Percentiles rank a stretch among this genome's conserved stretches.
Evolutionary conservation across 768 basidiomycete species (phyloP).

Genomic region (Mycena capillaripes): DNA sequence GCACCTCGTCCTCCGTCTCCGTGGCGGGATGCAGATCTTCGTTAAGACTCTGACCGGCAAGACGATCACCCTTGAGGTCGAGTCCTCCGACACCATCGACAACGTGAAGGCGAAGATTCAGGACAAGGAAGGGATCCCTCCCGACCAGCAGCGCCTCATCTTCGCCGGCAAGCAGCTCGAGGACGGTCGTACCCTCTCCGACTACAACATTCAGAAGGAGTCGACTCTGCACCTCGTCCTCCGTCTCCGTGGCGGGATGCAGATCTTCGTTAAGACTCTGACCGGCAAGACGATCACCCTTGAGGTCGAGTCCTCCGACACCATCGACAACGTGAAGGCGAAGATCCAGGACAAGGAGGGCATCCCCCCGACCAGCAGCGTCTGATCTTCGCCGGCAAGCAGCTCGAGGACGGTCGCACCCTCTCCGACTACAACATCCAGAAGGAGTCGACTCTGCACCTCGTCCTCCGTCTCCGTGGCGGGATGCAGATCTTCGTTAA

Average conservation of each 20-base stretch:
- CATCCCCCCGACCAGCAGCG: conserved; percentile 92
- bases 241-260: conserved; percentile 80
- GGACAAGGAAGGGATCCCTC: conserved; percentile 89
- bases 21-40: conserved; percentile 94
- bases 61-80: conserved; percentile 94
- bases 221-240: conserved; percentile 80
- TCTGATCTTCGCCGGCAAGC: conserved; percentile 94
- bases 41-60: conserved; percentile 92
- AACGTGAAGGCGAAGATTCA: conserved; percentile 90
- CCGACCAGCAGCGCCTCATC: conserved; percentile 91
- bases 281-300: conserved; percentile 84
- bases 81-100: conserved; percentile 94
- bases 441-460: conserved; percentile 83
- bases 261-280: conserved; percentile 79
- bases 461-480: conserved; percentile 78
- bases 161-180: conserved; percentile 97
- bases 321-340: conserved; percentile 82
- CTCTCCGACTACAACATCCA: conserved; percentile 88
- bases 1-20: conserved; percentile 82
- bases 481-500: conserved; percentile 83
- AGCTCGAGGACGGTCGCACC: conserved; percentile 94
- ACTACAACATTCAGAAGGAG: conserved; percentile 89
- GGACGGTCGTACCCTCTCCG: conserved; percentile 91
- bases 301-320: conserved; percentile 83
- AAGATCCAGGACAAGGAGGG: conserved; percentile 90